Conservation (phyloP, 768 basidiomycete species). For the Serendipita indica region DNA sequence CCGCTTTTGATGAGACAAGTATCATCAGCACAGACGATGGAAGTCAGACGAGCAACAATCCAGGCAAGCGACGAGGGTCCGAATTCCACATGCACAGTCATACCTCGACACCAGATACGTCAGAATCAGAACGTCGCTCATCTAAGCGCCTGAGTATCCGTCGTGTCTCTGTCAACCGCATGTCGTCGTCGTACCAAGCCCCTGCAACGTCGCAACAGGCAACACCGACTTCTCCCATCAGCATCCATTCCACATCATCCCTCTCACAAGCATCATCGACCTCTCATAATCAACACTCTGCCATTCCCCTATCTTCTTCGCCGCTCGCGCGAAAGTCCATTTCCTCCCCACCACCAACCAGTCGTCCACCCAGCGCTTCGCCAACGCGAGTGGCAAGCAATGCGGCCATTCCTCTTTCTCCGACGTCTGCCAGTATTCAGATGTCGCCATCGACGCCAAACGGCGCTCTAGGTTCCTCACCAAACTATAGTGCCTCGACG, state of each 20-base stretch:
- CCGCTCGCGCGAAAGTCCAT: not conserved
- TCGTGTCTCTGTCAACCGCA: not conserved
- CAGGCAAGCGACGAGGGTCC: constrained; percentile 4
- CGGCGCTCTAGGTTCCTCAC: constrained; percentile 16
- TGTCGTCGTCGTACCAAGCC: constrained; percentile 4
- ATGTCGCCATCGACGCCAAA: constrained; percentile 19
- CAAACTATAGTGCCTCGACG: constrained; percentile 27
- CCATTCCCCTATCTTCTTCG: not conserved
- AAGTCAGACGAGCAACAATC: not conserved
- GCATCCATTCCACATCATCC: not conserved
- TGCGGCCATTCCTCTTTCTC: constrained; percentile 1
- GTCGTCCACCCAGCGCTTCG: not conserved
- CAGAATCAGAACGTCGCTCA: not conserved
- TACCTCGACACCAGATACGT: constrained; percentile 3
- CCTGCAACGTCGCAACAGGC: constrained; percentile 1
- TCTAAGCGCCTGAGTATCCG: constrained; percentile 8
- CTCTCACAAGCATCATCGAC: not conserved
- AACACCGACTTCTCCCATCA: not conserved
- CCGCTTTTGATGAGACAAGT: constrained; percentile 17
- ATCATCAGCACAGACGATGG: constrained; percentile 7
- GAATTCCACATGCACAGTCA: not conserved
- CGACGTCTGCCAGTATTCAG: constrained; percentile 15
- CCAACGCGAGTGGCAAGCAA: not conserved
- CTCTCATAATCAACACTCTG: not conserved
- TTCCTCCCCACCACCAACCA: not conserved